These are phyloP conservation scores for Naganishia antarctica DNA, from an alignment of 768 basidiomycete genomes.

Conservation along the genomic window DNA sequence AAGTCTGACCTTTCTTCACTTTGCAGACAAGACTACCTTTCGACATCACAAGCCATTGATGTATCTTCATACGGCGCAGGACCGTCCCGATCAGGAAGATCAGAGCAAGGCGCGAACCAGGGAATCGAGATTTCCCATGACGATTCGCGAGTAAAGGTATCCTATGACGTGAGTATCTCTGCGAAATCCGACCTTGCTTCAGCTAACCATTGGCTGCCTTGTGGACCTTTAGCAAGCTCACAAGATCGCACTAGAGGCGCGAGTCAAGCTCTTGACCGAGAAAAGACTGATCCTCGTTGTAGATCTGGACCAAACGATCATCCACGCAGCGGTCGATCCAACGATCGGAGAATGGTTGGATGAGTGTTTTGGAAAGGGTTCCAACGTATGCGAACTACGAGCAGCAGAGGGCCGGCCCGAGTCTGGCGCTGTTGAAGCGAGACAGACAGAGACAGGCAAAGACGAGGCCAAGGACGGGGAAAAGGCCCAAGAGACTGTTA, in stretches of 20 bases:
- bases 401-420: background rate
- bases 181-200: too few relatives aligned
- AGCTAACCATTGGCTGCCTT: too few relatives aligned
- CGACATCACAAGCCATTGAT: slow-evolving; percentile 23
- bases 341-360: slow-evolving; percentile 96
- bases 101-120: slow-evolving; percentile 9
- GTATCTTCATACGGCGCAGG: slow-evolving; percentile 10
- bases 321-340: slow-evolving; percentile 97
- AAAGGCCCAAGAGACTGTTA: background rate
- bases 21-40: slow-evolving; percentile 44
- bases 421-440: background rate
- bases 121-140: slow-evolving; percentile 56
- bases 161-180: slow-evolving; percentile 57
- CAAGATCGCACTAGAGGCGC: slow-evolving; percentile 76
- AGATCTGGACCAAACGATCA: slow-evolving; percentile 97
- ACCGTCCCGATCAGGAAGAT: background rate
- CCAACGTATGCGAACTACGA: background rate
- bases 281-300: slow-evolving; percentile 90
- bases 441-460: background rate
- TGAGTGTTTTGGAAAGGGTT: slow-evolving; percentile 56
- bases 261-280: slow-evolving; percentile 66
- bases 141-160: slow-evolving; percentile 83
- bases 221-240: slow-evolving; percentile 63
- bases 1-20: background rate
- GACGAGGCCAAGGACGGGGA: background rate